These are phyloP conservation scores for Candida odintsovae DNA, from an alignment of 805 yeast species.

Conservation along the genomic window DNA sequence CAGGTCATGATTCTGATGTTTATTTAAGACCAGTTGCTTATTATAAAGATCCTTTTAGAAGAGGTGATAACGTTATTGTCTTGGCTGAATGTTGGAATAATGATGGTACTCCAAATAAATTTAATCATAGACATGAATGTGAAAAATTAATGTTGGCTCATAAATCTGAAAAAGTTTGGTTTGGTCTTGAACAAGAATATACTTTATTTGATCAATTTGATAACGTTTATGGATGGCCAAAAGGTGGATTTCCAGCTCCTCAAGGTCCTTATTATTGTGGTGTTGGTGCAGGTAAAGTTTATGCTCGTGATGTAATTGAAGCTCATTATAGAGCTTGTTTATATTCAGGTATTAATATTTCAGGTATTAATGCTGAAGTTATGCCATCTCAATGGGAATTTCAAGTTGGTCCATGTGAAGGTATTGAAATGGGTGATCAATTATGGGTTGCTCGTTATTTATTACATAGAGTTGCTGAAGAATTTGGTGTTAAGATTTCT, in stretches of 20 bases:
- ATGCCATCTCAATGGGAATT: slow-evolving; percentile 99
- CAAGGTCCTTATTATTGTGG: slow-evolving; percentile 99
- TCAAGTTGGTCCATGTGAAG: slow-evolving; percentile 98
- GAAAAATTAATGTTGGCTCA: slow-evolving; percentile 94
- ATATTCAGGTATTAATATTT: slow-evolving; percentile 82
- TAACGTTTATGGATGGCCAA: slow-evolving; percentile 96
- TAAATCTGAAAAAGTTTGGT: slow-evolving; percentile 81
- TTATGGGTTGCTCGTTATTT: slow-evolving; percentile 95
- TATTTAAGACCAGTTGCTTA: slow-evolving; percentile 92
- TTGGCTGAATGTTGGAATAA: slow-evolving; percentile 96
- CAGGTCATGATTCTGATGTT: slow-evolving; percentile 94
- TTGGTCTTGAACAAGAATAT: slow-evolving; percentile 98
- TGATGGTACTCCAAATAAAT: slow-evolving; percentile 98
- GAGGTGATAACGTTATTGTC: slow-evolving; percentile 94
- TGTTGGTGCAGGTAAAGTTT: slow-evolving; percentile 98
- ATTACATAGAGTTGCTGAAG: slow-evolving; percentile 93
- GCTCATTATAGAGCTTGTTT: slow-evolving; percentile 99
- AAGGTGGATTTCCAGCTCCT: slow-evolving; percentile 99
- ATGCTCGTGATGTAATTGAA: slow-evolving; percentile 96
- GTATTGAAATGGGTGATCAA: slow-evolving; percentile 96
- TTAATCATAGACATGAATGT: slow-evolving; percentile 96
- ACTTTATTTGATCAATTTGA: slow-evolving; percentile 90
- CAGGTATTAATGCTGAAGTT: slow-evolving; percentile 98
- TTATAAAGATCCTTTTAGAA: slow-evolving; percentile 96
- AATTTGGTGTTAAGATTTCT: slow-evolving; percentile 96